These are phyloP conservation scores for Trypanosoma congolense DNA, from an alignment of 208 protist genomes.

Conservation along the genomic window DNA sequence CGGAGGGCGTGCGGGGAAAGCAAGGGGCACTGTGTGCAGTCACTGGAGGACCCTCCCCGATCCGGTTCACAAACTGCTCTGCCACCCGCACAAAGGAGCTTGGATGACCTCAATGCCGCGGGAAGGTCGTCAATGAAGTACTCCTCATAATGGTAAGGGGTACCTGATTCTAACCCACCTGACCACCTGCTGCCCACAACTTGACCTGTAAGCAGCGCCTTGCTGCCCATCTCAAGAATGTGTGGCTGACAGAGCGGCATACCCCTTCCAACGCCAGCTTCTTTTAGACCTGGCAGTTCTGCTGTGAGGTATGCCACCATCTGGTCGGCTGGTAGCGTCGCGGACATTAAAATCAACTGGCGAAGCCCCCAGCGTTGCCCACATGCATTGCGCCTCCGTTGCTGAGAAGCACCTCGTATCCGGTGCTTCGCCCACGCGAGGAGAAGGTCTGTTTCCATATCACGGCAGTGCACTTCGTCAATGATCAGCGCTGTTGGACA, in stretches of 20 bases:
- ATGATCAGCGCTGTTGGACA: constrained; percentile 65
- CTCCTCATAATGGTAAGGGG: constrained; percentile 43
- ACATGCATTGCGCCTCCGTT: background rate
- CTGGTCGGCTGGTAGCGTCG: constrained; percentile 41
- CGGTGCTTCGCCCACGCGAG: constrained; percentile 35
- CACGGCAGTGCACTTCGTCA: constrained; percentile 73
- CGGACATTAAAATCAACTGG: constrained; percentile 73
- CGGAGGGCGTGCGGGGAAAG: constrained; percentile 11
- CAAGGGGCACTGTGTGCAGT: constrained; percentile 3
- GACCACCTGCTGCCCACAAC: background rate
- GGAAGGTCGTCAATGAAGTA: constrained; percentile 73
- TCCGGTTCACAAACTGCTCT: background rate
- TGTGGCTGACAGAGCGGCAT: background rate
- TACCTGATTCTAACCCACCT: background rate
- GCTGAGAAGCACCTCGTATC: constrained; percentile 1
- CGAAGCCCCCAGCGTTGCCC: constrained; percentile 16
- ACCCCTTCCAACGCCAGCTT: background rate
- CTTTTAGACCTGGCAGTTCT: background rate
- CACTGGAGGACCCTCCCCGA: background rate
- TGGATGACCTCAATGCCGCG: constrained; percentile 9
- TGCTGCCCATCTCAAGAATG: constrained; percentile 7
- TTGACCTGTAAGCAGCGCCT: background rate
- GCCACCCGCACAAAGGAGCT: constrained; percentile 1
- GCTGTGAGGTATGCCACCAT: constrained; percentile 42
- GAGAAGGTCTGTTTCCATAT: constrained; percentile 67